phyloP scores from a whole-genome alignment of 1,284 basidiomycete species.

The Xerocomus nothofagi region DNA sequence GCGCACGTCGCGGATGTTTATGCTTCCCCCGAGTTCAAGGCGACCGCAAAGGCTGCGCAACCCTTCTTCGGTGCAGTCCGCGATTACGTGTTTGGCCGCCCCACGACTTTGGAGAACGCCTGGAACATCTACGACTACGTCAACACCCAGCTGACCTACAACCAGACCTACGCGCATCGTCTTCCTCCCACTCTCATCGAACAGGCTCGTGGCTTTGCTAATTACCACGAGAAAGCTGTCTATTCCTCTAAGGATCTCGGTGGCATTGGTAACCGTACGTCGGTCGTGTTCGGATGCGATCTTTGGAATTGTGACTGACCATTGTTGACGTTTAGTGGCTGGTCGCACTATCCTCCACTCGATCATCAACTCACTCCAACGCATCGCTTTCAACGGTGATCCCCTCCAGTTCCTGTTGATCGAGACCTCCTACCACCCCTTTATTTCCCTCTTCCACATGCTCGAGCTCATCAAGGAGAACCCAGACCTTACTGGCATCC shows the following conservation, averaged over 20 bases:
- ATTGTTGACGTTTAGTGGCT: conserved; percentile 53
- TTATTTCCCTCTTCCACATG: conserved; percentile 84
- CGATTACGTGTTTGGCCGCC: conserved; percentile 69
- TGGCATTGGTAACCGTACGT: conserved; percentile 75
- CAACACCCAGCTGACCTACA: conserved; percentile 74
- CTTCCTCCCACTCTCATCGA: conserved; percentile 68
- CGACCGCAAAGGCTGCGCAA: conserved; percentile 51
- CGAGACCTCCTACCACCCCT: conserved; percentile 84
- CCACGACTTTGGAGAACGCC: conserved; percentile 67
- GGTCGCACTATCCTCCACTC: conserved; percentile 75
- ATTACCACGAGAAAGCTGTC: conserved; percentile 78
- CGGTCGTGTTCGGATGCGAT: conserved; percentile 1
- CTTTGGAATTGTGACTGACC: conserved; percentile 7
- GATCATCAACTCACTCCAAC: conserved; percentile 67
- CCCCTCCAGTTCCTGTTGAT: conserved; percentile 75
- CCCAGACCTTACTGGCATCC: conserved; percentile 63
- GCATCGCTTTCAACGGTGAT: conserved; percentile 75
- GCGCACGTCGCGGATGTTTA: conserved; percentile 61
- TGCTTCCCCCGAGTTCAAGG: conserved; percentile 63
- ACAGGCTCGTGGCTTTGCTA: conserved; percentile 68
- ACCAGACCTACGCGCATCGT: conserved; percentile 72
- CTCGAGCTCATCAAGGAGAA: conserved; percentile 58
- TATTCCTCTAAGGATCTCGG: conserved; percentile 63
- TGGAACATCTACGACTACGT: conserved; percentile 80
- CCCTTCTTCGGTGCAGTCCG: conserved; percentile 66